These are phyloP conservation scores for Taiozyma sp. DNA, from an alignment of 1,139 yeast genomes.

Conservation along the genomic window DNA sequence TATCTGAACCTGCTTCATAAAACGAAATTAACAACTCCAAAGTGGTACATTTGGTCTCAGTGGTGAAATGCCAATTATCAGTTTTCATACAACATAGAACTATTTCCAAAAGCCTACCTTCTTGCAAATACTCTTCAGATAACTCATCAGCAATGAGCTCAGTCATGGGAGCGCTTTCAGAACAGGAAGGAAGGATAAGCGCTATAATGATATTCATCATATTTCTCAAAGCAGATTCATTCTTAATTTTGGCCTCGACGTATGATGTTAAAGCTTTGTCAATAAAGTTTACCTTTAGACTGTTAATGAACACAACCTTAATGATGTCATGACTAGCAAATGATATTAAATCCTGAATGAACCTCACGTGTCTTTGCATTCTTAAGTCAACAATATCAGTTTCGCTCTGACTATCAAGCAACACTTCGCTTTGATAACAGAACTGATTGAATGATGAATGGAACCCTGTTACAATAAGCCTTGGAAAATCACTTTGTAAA, in stretches of 20 bases:
- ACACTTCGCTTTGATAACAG: conserved; percentile 2
- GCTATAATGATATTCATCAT: not conserved
- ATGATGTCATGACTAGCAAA: conserved; percentile 5
- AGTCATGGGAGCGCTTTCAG: not conserved
- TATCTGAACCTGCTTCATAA: not conserved
- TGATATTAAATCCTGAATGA: conserved; percentile 6
- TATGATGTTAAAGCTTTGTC: not conserved
- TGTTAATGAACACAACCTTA: conserved; percentile 8
- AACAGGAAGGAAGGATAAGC: not conserved
- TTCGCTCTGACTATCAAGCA: not conserved
- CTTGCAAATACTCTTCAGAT: not conserved
- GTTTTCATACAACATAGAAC: not conserved
- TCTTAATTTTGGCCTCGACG: not conserved
- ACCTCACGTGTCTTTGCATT: conserved; percentile 3
- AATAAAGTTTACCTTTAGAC: conserved; percentile 7
- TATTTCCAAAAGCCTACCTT: not conserved
- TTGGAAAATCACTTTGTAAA: conserved; percentile 13
- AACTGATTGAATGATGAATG: conserved; percentile 8
- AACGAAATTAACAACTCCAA: not conserved
- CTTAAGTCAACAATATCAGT: conserved; percentile 1
- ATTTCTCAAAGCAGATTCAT: not conserved
- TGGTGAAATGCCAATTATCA: not conserved
- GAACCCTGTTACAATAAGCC: conserved; percentile 9
- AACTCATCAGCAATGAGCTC: not conserved
- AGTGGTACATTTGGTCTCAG: not conserved